A percentile compares a stretch with the other conserved stretches of the same genome.
Evolutionary conservation across 1,139 yeast species (phyloP).

Genomic region (Magnusiomyces tetraspermus): DNA sequence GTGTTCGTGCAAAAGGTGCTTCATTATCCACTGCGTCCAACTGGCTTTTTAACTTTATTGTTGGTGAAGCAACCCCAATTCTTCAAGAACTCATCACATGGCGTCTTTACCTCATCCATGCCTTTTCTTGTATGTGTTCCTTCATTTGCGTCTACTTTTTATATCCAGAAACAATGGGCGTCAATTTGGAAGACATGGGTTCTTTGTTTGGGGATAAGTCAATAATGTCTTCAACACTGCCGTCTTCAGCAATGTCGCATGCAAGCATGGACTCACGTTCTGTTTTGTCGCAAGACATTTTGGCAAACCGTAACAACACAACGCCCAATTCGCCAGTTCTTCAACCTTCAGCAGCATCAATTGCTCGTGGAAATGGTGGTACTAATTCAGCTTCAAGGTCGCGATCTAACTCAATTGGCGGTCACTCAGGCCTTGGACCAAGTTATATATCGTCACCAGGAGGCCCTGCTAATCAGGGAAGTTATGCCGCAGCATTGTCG

Average conservation of each 20-base stretch:
- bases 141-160: constrained; percentile 55
- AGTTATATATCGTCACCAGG: background rate
- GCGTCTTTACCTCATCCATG: constrained; percentile 76
- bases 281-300: constrained; percentile 12
- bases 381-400: background rate
- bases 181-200: constrained; percentile 84
- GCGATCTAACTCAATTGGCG: background rate
- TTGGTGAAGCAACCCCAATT: constrained; percentile 85
- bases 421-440: background rate
- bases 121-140: constrained; percentile 63
- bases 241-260: constrained; percentile 13
- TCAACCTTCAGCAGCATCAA: constrained; percentile 26
- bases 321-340: constrained; percentile 18
- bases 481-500: background rate
- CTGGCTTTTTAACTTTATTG: constrained; percentile 90
- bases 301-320: constrained; percentile 8
- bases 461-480: background rate
- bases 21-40: constrained; percentile 86
- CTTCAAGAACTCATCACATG: constrained; percentile 68
- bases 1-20: constrained; percentile 88
- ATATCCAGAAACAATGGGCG: constrained; percentile 88
- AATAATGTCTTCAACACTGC: constrained; percentile 25
- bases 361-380: constrained; percentile 16
- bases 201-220: constrained; percentile 62
- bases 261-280: constrained; percentile 22